Conservation (phyloP, 805 yeast species). For the Huiozyma sinensis region DNA sequence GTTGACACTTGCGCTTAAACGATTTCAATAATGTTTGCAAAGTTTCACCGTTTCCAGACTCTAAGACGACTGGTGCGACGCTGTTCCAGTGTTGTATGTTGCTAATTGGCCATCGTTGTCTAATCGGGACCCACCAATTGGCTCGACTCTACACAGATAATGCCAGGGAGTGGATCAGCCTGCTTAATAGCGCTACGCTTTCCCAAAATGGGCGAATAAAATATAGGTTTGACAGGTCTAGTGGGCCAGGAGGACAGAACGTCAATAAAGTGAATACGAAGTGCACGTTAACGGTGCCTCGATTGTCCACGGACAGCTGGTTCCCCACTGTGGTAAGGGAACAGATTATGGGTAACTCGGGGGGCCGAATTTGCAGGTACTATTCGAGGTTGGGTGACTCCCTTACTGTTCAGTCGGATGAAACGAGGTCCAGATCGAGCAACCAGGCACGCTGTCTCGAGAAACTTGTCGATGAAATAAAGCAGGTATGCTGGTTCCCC, state of each 20-base stretch:
- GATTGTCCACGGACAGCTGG: slow-evolving; percentile 45
- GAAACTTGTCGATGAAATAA: slow-evolving; percentile 48
- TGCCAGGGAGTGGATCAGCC: slow-evolving; percentile 28
- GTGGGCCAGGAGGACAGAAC: slow-evolving; percentile 86
- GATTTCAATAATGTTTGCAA: too few relatives aligned
- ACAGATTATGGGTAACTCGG: slow-evolving; percentile 26
- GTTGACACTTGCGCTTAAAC: too few relatives aligned
- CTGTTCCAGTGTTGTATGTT: background rate
- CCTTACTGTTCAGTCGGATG: slow-evolving; percentile 51
- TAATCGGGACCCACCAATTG: background rate
- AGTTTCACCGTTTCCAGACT: too few relatives aligned
- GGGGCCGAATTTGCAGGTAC: slow-evolving; percentile 33
- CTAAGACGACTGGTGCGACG: too few relatives aligned
- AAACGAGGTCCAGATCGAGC: slow-evolving; percentile 43
- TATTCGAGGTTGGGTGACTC: slow-evolving; percentile 43
- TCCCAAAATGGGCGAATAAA: slow-evolving; percentile 14
- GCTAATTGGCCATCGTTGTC: background rate
- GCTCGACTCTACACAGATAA: background rate
- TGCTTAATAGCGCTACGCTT: slow-evolving; percentile 32
- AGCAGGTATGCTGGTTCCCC: slow-evolving; percentile 35
- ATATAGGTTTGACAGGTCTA: slow-evolving; percentile 36
- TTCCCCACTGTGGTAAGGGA: slow-evolving; percentile 42
- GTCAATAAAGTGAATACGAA: slow-evolving; percentile 59
- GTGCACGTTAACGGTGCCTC: slow-evolving; percentile 45
- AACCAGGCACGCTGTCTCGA: slow-evolving; percentile 49